phyloP scores from a whole-genome alignment of 108 stramenopile species.

The Cyclostephanos tholiformis region DNA sequence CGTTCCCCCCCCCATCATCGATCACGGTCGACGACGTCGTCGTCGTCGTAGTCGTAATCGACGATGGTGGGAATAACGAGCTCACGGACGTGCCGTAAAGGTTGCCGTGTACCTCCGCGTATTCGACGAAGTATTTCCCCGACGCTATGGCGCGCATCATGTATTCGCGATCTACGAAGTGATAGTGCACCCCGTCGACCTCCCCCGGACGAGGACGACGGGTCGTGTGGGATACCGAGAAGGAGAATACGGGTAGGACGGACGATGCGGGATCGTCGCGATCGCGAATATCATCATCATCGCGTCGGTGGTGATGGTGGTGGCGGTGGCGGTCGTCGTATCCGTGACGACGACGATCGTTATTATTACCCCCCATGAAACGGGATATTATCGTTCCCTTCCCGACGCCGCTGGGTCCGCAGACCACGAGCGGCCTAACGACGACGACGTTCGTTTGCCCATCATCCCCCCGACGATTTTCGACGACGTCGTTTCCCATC shows the following conservation, averaged over 20 bases:
- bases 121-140: conserved; percentile 82
- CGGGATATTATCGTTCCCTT: conserved; percentile 64
- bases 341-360: no score
- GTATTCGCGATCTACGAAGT: conserved; percentile 71
- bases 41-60: neutral
- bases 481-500: neutral
- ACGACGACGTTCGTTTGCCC: neutral
- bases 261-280: neutral
- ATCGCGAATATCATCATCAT: no score
- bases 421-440: conserved; percentile 55
- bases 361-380: conserved; percentile 42
- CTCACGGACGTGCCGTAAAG: conserved; percentile 92
- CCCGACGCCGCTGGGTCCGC: conserved; percentile 56
- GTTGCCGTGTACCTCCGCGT: conserved; percentile 96
- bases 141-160: conserved; percentile 37
- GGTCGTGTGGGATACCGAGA: conserved; percentile 92
- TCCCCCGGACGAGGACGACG: conserved; percentile 87
- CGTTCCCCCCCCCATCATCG: no score
- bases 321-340: no score
- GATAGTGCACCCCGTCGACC: conserved; percentile 88
- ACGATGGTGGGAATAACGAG: conserved; percentile 62
- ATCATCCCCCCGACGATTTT: neutral
- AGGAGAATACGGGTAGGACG: conserved; percentile 53
- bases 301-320: no score
- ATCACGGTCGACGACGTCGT: neutral